phyloP scores from a whole-genome alignment of 768 basidiomycete species.

The Mrakia frigida region DNA sequence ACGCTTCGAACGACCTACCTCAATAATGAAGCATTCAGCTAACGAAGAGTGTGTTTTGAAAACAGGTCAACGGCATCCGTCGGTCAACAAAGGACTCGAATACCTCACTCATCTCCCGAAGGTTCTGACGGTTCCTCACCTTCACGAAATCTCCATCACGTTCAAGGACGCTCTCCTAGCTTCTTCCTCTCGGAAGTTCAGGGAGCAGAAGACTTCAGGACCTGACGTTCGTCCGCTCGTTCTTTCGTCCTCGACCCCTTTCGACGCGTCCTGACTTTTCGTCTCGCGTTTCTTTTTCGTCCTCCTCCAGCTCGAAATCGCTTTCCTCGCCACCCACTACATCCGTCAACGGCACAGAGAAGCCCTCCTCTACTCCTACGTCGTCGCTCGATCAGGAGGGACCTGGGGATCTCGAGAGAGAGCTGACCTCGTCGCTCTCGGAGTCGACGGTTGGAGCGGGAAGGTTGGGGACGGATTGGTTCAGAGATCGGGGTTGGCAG shows the following conservation, averaged over 20 bases:
- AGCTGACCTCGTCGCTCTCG: conserved; percentile 33
- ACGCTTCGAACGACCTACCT: background rate
- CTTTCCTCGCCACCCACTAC: conserved; percentile 43
- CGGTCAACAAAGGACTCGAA: background rate
- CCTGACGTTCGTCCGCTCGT: conserved; percentile 23
- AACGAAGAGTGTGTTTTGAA: too few relatives aligned
- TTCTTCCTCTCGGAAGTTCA: conserved; percentile 17
- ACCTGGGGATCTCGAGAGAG: conserved; percentile 25
- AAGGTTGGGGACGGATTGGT: conserved; percentile 33
- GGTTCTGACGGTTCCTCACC: conserved; percentile 18
- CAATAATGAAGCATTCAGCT: too few relatives aligned
- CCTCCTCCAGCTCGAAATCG: conserved; percentile 23
- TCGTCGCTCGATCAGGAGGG: conserved; percentile 39
- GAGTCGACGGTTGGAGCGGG: conserved; percentile 36
- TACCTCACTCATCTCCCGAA: conserved; percentile 26
- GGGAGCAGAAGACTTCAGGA: conserved; percentile 25
- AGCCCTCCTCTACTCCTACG: conserved; percentile 47
- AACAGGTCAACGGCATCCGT: conserved; percentile 1
- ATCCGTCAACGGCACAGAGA: conserved; percentile 46
- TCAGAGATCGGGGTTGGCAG: conserved; percentile 12
- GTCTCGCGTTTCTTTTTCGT: too few relatives aligned
- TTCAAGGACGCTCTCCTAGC: conserved; percentile 20
- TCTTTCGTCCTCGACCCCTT: background rate
- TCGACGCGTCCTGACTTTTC: background rate
- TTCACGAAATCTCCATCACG: conserved; percentile 26